Evolutionary conservation across 495 filamentous ascomycete genomes (phyloP).

Genomic region (Hypoxylon fuscum): DNA sequence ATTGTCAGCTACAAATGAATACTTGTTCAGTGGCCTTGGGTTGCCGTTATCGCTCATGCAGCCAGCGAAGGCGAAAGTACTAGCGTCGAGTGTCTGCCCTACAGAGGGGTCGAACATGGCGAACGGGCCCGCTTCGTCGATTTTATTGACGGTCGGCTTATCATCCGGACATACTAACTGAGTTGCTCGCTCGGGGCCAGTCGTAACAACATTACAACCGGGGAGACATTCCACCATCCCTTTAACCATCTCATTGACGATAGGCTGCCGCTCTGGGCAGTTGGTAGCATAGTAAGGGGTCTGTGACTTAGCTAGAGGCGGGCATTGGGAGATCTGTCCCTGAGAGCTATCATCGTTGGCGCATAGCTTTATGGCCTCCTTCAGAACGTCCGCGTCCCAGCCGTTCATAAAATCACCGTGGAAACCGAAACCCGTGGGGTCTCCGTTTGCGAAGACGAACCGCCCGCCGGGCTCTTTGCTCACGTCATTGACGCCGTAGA

Average conservation of each 20-base stretch:
- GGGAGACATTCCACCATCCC: constrained; percentile 53
- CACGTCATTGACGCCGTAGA: constrained; percentile 62
- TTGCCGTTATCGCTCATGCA: constrained; percentile 55
- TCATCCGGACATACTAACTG: constrained; percentile 21
- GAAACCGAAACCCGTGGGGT: constrained; percentile 61
- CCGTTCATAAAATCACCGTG: constrained; percentile 78
- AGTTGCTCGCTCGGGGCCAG: constrained; percentile 49
- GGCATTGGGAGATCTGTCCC: constrained; percentile 61
- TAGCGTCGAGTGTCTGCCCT: constrained; percentile 16
- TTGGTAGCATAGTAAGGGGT: constrained; percentile 50
- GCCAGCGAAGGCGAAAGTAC: constrained; percentile 52
- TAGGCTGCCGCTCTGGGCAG: constrained; percentile 42
- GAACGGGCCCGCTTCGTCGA: constrained; percentile 5
- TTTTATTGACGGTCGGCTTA: constrained; percentile 14
- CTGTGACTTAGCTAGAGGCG: constrained; percentile 56
- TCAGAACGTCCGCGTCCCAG: constrained; percentile 69
- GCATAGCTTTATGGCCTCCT: constrained; percentile 66
- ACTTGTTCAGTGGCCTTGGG: constrained; percentile 7
- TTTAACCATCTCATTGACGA: constrained; percentile 46
- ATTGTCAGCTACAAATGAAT: constrained; percentile 5
- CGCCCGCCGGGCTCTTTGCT: constrained; percentile 59
- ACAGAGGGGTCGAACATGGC: constrained; percentile 21
- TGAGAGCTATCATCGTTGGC: constrained; percentile 55
- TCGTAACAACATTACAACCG: constrained; percentile 59
- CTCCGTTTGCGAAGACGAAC: constrained; percentile 70